phyloP scores from a whole-genome alignment of 2,329 filamentous ascomycete genomes.

The Teratosphaeria zuluensis region DNA sequence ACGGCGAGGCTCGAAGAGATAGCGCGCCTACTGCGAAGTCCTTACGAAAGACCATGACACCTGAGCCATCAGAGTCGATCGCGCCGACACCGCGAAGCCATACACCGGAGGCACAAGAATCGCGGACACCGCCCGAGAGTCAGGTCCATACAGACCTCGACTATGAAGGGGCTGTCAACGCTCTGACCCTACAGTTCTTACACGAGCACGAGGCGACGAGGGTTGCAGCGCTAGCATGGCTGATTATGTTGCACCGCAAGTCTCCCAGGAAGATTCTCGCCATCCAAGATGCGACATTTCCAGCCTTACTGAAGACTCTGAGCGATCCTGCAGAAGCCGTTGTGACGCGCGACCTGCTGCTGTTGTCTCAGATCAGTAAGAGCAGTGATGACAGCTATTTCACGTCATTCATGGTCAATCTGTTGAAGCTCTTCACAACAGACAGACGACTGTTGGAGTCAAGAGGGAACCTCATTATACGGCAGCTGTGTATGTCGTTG shows the following conservation, averaged over 20 bases:
- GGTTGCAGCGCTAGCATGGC: conserved; percentile 86
- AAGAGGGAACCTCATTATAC: conserved; percentile 88
- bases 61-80: conserved; percentile 14
- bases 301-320: conserved; percentile 86
- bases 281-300: conserved; percentile 95
- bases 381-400: conserved; percentile 98
- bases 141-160: conserved; percentile 65
- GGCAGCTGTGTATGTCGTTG: conserved; percentile 84
- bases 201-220: conserved; percentile 96
- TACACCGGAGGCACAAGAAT: conserved; percentile 18
- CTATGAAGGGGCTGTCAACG: conserved; percentile 88
- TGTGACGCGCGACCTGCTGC: conserved; percentile 84
- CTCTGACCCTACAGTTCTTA: conserved; percentile 82
- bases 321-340: conserved; percentile 93
- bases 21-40: conserved; percentile 3
- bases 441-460: conserved; percentile 86
- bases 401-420: conserved; percentile 93
- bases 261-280: conserved; percentile 79
- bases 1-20: conserved; percentile 6
- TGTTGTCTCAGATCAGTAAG: conserved; percentile 89
- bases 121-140: conserved; percentile 30
- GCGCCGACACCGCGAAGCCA: conserved; percentile 14
- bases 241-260: conserved; percentile 96
- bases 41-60: conserved; percentile 13
- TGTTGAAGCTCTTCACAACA: conserved; percentile 90